Evolutionary conservation across 768 basidiomycete species (phyloP), one percentile per base, ranked within the genome.

Genomic region (Sarcodon sp.): DNA sequence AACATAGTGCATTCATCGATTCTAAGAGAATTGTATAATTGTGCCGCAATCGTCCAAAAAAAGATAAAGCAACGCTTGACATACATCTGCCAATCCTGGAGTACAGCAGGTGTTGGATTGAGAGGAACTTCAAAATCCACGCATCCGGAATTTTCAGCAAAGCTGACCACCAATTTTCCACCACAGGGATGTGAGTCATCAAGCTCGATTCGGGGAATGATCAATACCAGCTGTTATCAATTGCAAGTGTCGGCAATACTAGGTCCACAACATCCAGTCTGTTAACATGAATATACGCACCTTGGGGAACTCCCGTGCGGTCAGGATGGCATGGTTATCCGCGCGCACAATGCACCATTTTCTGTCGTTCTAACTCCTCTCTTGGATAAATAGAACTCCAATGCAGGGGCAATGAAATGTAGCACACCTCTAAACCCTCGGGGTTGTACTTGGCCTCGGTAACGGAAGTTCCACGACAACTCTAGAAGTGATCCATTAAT

Each of bases 341-440:
- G 70, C 71, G 53, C 80, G 80, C 44, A 85, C 69, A 55, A 87
- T 71, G 52, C 76, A 80, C 76, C 83, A 86, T 60, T 65, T 69
- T 52, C 86, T 71, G 56, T 88, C 86, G 58, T 81, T 69, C 84
- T 87, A 52, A n/a, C 18, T 33, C 44, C 13, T 13, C 18, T 13
- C 18, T 38, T 38, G 4, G 18, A 18, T 13, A 18, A 13, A 18
- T 13, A 18, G 3, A 38, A 13, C 2, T 18, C 13, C 37, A 5
- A 38, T 38, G 5, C 37, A 38, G 13, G 37, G 5, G 4, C 13
- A 5, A 13, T 13, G 18, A 5, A 5, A 2, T 18, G 37, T 4
- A 27, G 60, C 66, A 41, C 48, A 83, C 85, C 70, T 85, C 77
- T 3, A 88, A 61, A 27, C 85, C 84, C 53, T 77, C 68, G 11